phyloP scores from a whole-genome alignment of 1,284 basidiomycete species.

The Trichosporon asahii region DNA sequence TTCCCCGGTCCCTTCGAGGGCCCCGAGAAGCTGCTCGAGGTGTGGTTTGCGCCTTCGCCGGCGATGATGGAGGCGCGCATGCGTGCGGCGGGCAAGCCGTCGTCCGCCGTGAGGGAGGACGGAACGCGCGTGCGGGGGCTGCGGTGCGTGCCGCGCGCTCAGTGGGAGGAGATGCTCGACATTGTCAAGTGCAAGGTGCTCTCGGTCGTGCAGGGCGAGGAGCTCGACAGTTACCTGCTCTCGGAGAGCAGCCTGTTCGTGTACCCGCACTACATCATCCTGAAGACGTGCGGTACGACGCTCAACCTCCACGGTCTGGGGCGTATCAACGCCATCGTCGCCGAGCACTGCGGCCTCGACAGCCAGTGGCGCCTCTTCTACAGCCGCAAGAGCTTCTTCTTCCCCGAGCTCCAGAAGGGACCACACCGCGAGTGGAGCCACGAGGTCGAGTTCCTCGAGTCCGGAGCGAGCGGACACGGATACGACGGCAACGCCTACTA shows the following conservation, averaged over 20 bases:
- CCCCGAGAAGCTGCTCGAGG: constrained; percentile 95
- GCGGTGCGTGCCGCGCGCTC: constrained; percentile 65
- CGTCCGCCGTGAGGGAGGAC: constrained; percentile 13
- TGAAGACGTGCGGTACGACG: constrained; percentile 99
- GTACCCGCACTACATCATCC: constrained; percentile 89
- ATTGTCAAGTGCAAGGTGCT: constrained; percentile 97
- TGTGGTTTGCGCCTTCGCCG: constrained; percentile 88
- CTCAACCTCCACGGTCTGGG: constrained; percentile 92
- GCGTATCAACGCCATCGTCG: constrained; percentile 85
- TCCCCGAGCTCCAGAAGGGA: constrained; percentile 90
- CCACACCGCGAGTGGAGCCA: constrained; percentile 93
- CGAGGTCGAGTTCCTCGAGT: constrained; percentile 85
- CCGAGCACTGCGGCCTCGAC: constrained; percentile 68
- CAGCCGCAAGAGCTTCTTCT: constrained; percentile 98
- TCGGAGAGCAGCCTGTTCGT: constrained; percentile 98
- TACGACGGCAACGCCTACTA: constrained; percentile 72
- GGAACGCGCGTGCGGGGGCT: constrained; percentile 23
- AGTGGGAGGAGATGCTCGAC: constrained; percentile 97
- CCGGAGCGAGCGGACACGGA: background rate
- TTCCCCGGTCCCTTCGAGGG: constrained; percentile 51
- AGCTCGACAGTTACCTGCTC: constrained; percentile 92
- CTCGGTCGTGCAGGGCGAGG: constrained; percentile 77
- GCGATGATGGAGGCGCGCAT: constrained; percentile 8
- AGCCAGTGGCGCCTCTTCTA: constrained; percentile 89
- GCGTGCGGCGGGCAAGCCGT: background rate